Base-by-base conservation (phyloP, 495 filamentous ascomycete species). In the Penicillium bovifimosum region DNA sequence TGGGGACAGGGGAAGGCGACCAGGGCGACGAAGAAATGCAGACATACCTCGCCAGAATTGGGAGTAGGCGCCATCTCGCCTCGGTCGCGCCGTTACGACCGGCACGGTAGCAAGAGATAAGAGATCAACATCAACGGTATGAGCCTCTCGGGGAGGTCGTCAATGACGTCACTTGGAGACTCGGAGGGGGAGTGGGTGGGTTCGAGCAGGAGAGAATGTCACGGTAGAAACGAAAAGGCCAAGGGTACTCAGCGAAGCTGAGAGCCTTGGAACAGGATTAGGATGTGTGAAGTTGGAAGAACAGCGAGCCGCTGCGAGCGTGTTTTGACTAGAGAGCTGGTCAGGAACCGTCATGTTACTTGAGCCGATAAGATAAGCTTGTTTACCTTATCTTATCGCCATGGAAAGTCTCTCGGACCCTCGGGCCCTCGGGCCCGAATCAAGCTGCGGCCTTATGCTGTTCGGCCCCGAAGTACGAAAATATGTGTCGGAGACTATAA, bases 111-210 rank as follows among this genome's bases (percentile, higher is more conserved):
- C 14, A 39, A 57, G 49, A 33, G 42, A 27, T 16, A 16, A 24
- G 5, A n/a, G 27, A 32, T 36, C 14, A 45, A 28, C 44, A 32
- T 36, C 14, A 45, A 28, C 44, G 49, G 45, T 60, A 14, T n/a
- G 36, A 24, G 16, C 41, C 40, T 29, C 41, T 54, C 41, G 45
- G 39, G 17, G 14, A 46, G 56, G 26, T 46, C 38, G 34, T 44
- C 16, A 31, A 63, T 61, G 62, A 63, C 63, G 63, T 65, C 60
- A 65, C 57, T 42, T 29, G 11, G 35, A 49, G n/a, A 28, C 9
- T 14, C 13, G 18, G 33, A 10, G 42, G 28, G 41, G 39, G 41
- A 11, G 49, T 34, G 20, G 20, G 20, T 24, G 4, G 20, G 4
- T 24, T 2, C 20, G 20, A 24, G 33, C 59, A 64, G 59, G 42